Evolutionary conservation across 2,329 filamentous ascomycete genomes (phyloP).

Genomic region (Colletotrichum sp.): DNA sequence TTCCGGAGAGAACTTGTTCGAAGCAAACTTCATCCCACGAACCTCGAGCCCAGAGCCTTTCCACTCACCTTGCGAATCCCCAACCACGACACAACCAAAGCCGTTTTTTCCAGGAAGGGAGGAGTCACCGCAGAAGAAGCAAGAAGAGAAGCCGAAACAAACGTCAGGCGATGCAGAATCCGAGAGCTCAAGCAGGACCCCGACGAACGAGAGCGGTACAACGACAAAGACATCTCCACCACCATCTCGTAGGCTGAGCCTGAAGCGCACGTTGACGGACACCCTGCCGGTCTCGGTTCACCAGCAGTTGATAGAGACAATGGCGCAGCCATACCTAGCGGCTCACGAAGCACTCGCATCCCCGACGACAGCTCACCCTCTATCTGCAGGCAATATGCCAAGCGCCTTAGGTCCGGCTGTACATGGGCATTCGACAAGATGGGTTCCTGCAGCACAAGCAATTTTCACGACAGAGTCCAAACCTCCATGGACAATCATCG

Average conservation of each 20-base stretch:
- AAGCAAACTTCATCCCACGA: conserved; percentile 73
- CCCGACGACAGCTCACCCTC: conserved; percentile 46
- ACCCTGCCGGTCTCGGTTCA: conserved; percentile 76
- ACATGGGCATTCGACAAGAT: conserved; percentile 90
- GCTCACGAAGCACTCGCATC: conserved; percentile 51
- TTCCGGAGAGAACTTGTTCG: conserved; percentile 81
- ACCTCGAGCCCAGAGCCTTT: conserved; percentile 55
- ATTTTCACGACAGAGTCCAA: conserved; percentile 96
- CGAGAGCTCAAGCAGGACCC: conserved; percentile 56
- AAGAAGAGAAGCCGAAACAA: conserved; percentile 19
- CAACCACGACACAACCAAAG: conserved; percentile 25
- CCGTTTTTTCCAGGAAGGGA: not conserved
- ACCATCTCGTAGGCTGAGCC: conserved; percentile 63
- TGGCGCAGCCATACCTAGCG: conserved; percentile 80
- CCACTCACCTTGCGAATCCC: conserved; percentile 38
- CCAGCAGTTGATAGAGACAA: conserved; percentile 81
- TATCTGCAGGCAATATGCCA: conserved; percentile 47
- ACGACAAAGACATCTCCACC: conserved; percentile 60
- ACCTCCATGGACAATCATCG: conserved; percentile 92
- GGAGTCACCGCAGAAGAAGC: not conserved
- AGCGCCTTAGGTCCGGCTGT: conserved; percentile 61
- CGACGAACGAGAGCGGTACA: conserved; percentile 61
- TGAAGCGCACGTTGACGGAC: conserved; percentile 91
- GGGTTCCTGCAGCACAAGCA: conserved; percentile 89
- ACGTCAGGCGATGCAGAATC: conserved; percentile 37